Base-by-base conservation (phyloP, 176 grass and related monocot genomes). In the Saccharum officinarum region DNA sequence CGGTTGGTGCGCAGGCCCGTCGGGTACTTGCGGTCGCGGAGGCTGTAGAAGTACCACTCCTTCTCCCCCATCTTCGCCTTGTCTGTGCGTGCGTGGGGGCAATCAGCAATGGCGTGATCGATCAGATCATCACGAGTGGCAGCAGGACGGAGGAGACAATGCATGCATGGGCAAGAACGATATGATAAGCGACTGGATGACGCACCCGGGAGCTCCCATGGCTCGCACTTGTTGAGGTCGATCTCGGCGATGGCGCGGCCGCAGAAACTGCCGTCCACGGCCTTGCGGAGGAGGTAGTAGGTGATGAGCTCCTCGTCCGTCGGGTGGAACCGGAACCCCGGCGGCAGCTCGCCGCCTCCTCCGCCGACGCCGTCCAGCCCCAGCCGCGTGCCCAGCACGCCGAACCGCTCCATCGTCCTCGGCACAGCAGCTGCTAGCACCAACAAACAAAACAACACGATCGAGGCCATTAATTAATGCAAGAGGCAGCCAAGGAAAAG, bases 1-100 rank as follows among this genome's bases (percentile, higher is more conserved):
- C 96, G 28, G 46, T 99, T 99, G 46, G 97, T 99, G 73, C 97
- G 86, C 31, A 99, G 88, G 3, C 97, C 97, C 12, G 97, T 99
- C 9, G 97, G 97, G 78, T 99, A 99, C 81, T 99, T 99, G 54
- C 97, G 91, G 86, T 99, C 97, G 52, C 97, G 87, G n/a, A 99
- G 91, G 80, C 91, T 94, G 74, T 90, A 99, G 86, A 99, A 99
- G 84, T 96, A 99, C 97, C 97, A 99, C 67, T 99, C 97, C 87
- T 92, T 94, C 75, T 99, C 97, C 20, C 90, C 92, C 88, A 94
- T 91, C 80, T 84, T 86, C 7, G 96, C 93, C 85, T 91, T 92
- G 17, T 92, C 96, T 90, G 71, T 10, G 40, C 38, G 38, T 39
- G 38, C 38, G 38, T 39, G 38, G 38, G 38, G 40, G 34, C 45